Evolutionary conservation across 2,329 filamentous ascomycete genomes (phyloP), one percentile per base, ranked within the genome.

Genomic region (Fusarium nygamai): DNA sequence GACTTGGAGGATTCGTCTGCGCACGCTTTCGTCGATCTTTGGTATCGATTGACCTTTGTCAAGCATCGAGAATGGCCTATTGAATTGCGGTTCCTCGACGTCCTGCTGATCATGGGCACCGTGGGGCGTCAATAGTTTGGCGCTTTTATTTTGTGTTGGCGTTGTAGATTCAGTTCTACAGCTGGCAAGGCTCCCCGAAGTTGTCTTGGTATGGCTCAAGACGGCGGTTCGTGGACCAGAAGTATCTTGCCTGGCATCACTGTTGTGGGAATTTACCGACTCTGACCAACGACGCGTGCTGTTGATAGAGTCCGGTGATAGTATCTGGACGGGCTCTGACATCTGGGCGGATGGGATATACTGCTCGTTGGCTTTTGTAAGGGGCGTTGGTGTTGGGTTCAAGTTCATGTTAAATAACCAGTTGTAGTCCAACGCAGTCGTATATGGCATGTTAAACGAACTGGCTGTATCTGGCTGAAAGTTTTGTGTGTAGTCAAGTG

Each of bases 361-460:
- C 14, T 61, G 47, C 22, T 61, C 36, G 38, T n/a, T 54, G 6
- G n/a, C 9, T 10, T 57, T 61, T 9, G 27, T 12, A 20, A 34
- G 50, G 19, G 50, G n/a, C 20, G 50, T 20, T 16, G 47, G 12
- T 34, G 47, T 61, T n/a, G 29, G 48, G 59, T 61, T 61, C 36
- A 61, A 19, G 29, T 73, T 83, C 64, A 88, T 79, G 50, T 89
- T 86, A 74, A 91, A 91, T 5, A 92, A 78, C 89, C 90, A 92
- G 65, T 88, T 89, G 76, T 91, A 91, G 64, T 91, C 90, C 70
- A 85, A 84, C 67, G 89, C 88, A 3, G 90, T 91, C 6, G 90
- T 91, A 78, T 90, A 92, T 10, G 90, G 90, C 81, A 90, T 90
- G 62, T 92, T 91, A 78, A 92, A 92, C 1, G 89, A 90, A 75